phyloP scores from a whole-genome alignment of 352 stramenopile genomes.

The Thraustotheca clavata region DNA sequence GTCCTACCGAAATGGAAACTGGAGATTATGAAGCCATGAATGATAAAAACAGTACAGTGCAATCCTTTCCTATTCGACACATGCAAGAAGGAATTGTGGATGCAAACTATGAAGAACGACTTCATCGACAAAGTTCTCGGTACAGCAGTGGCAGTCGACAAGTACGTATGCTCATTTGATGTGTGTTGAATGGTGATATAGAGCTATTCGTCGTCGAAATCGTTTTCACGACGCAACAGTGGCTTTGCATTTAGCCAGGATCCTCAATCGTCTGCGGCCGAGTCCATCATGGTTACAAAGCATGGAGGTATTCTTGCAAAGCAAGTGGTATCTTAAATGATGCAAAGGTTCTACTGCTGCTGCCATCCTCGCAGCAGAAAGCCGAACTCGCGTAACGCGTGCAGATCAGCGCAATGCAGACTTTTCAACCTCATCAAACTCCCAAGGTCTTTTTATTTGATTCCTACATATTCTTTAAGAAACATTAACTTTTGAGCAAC shows the following conservation, averaged over 20 bases:
- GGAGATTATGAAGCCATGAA: conserved; percentile 8
- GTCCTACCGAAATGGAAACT: neutral
- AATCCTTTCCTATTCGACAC: neutral
- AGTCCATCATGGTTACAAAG: conserved; percentile 74
- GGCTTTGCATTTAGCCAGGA: conserved; percentile 81
- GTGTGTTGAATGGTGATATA: conserved; percentile 16
- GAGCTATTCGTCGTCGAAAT: conserved; percentile 34
- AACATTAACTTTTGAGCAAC: too few relatives aligned
- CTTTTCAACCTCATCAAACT: conserved; percentile 24
- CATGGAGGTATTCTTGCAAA: conserved; percentile 20
- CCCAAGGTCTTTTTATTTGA: neutral
- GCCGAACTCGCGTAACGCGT: conserved; percentile 47
- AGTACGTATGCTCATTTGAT: neutral
- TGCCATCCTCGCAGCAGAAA: conserved; percentile 55
- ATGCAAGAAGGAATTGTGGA: conserved; percentile 15
- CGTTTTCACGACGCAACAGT: conserved; percentile 29
- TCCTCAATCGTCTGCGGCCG: conserved; percentile 60
- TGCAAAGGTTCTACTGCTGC: conserved; percentile 37
- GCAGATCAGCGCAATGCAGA: conserved; percentile 66
- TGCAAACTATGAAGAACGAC: neutral
- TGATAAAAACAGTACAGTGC: conserved; percentile 4
- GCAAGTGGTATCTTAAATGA: too few relatives aligned
- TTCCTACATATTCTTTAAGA: neutral
- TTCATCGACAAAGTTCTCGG: neutral
- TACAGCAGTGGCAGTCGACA: neutral